Evolutionary conservation across 257 asterid species (phyloP).

Genomic region (Solanum chiquidenum): DNA sequence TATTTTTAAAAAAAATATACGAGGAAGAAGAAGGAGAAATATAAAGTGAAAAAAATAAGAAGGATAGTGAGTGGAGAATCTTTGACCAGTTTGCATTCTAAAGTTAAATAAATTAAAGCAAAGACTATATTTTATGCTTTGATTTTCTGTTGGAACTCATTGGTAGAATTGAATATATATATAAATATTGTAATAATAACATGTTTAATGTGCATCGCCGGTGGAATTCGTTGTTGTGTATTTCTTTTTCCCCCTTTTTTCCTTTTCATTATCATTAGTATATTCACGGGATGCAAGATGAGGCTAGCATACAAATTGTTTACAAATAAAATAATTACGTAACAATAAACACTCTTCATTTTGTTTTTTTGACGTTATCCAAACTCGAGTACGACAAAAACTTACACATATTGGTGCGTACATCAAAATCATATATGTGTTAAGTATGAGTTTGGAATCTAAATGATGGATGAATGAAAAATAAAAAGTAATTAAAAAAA

Average conservation of each 20-base stretch:
- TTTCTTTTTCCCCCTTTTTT: not conserved
- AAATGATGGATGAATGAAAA: not conserved
- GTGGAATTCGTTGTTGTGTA: not conserved
- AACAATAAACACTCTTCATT: not conserved
- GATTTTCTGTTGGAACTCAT: not conserved
- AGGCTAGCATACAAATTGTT: not conserved
- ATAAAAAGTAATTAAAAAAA: too few species aligned
- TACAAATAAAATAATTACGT: not conserved
- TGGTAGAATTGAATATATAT: not conserved
- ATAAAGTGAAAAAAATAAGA: not conserved
- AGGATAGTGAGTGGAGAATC: not conserved
- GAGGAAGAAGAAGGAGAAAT: not conserved
- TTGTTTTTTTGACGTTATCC: not conserved
- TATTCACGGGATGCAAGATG: not conserved
- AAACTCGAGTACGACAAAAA: not conserved
- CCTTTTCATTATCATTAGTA: not conserved
- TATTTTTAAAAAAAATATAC: not conserved
- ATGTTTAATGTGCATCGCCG: not conserved
- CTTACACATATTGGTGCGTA: too few species aligned
- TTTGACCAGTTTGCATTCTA: not conserved
- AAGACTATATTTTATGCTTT: not conserved
- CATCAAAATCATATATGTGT: too few species aligned
- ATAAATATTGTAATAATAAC: not conserved
- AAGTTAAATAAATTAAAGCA: not conserved
- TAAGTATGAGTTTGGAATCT: too few species aligned